These are phyloP conservation scores for Cyberlindnera maclurae DNA, from an alignment of 805 yeast genomes.

Conservation along the genomic window DNA sequence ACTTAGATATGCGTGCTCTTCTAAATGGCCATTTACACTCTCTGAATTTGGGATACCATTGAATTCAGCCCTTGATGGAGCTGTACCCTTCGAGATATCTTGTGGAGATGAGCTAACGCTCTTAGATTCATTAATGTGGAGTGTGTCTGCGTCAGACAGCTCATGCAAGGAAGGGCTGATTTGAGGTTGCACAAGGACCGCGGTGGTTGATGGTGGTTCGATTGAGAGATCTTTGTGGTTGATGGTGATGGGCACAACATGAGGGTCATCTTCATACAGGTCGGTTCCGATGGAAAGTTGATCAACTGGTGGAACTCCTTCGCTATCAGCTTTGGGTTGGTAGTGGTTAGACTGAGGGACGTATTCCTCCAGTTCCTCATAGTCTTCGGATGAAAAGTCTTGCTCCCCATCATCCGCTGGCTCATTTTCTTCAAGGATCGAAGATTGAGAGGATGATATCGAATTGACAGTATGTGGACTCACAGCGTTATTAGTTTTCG, in stretches of 20 bases:
- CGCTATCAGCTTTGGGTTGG: no score
- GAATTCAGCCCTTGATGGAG: neutral
- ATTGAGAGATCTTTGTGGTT: slow-evolving; percentile 4
- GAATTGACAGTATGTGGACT: no score
- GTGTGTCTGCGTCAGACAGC: slow-evolving; percentile 20
- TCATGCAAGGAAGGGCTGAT: slow-evolving; percentile 10
- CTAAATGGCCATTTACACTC: slow-evolving; percentile 4
- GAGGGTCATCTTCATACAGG: neutral
- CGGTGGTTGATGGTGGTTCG: slow-evolving; percentile 2
- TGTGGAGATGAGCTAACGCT: slow-evolving; percentile 1
- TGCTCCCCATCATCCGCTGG: no score
- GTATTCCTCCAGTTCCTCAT: no score
- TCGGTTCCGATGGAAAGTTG: no score
- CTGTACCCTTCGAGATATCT: slow-evolving; percentile 2
- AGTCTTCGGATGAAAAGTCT: no score
- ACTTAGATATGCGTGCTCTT: slow-evolving; percentile 20
- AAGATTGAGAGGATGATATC: no score
- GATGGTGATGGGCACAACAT: neutral
- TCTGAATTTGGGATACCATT: neutral
- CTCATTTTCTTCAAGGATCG: no score
- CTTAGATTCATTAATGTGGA: slow-evolving; percentile 15
- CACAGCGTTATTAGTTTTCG: no score
- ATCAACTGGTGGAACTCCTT: no score
- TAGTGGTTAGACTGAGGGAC: no score
- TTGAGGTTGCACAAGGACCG: slow-evolving; percentile 4